These are phyloP conservation scores for Leishmania lainsoni DNA, from an alignment of 208 protist genomes.

Conservation along the genomic window DNA sequence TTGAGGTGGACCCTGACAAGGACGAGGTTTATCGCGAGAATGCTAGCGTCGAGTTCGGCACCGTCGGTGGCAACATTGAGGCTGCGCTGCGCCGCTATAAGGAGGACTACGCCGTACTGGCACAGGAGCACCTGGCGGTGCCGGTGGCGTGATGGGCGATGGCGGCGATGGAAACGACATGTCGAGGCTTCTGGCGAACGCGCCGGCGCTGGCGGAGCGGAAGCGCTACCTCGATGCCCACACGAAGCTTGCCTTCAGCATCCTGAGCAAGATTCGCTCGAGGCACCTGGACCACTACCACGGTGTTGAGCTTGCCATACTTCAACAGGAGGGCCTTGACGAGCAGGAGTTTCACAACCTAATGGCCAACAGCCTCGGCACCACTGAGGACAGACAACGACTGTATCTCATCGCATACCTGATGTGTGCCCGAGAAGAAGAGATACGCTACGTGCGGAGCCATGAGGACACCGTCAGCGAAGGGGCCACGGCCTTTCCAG, in stretches of 20 bases:
- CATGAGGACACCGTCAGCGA: constrained; percentile 30
- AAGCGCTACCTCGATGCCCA: constrained; percentile 87
- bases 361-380: constrained; percentile 47
- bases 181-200: constrained; percentile 77
- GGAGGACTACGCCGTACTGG: constrained; percentile 71
- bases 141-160: constrained; percentile 33
- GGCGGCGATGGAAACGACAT: constrained; percentile 65
- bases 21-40: constrained; percentile 82
- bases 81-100: constrained; percentile 70
- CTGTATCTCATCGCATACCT: constrained; percentile 84
- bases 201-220: constrained; percentile 76
- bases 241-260: constrained; percentile 76
- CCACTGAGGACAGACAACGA: constrained; percentile 71
- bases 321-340: constrained; percentile 73
- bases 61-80: constrained; percentile 72
- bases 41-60: constrained; percentile 69
- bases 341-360: constrained; percentile 69
- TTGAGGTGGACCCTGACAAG: constrained; percentile 86
- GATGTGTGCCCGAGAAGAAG: constrained; percentile 59
- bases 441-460: constrained; percentile 40
- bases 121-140: constrained; percentile 37
- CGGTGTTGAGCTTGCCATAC: constrained; percentile 77
- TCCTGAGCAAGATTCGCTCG: constrained; percentile 70
- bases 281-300: constrained; percentile 82
- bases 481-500: constrained; percentile 52